Evolutionary conservation across 2,329 filamentous ascomycete species (phyloP), one percentile per base, ranked within the genome.

Genomic region (Trichoderma sp.): DNA sequence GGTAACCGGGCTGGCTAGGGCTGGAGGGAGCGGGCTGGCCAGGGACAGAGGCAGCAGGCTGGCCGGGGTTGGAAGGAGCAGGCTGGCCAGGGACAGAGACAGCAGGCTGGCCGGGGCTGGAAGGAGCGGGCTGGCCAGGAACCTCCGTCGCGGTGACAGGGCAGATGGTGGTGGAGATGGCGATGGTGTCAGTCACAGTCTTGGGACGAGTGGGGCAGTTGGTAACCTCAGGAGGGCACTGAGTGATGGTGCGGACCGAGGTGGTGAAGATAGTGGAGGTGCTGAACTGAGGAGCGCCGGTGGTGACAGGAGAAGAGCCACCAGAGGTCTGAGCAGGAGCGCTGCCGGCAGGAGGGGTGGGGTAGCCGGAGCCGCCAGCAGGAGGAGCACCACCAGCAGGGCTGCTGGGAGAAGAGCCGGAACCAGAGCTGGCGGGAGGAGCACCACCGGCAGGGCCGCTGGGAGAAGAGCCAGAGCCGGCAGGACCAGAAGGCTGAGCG

Each of bases 181-280:
- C 72, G 61, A 77, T 66, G 67, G 76, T 77, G 72, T 77, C 73
- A 59, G 78, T 79, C 63, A 76, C 67, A 64, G 74, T 70, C 66
- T 74, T 77, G 70, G 74, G 74, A 68, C 72, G 73, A 39, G 74
- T 75, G 66, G 83, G 84, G 83, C 88, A 90, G 85, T 89, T 73
- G 76, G 84, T 82, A 73, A 88, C 85, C 67, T 81, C 80, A 60
- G 85, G 79, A 67, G 77, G 80, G 80, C 86, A 89, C 66, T 81
- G 82, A 77, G 84, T 88, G 80, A 88, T 79, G 77, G 86, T 89
- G 74, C 84, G 78, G 74, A 86, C 78, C 71, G 81, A 80, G 74
- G 85, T 87, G 71, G 78, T 75, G 81, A 83, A 86, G 80, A 87
- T 77, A 74, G 84, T 82, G 62, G 77, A 79, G 70, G 83, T 83